Base-by-base conservation (phyloP, 2,329 filamentous ascomycete genomes). In the Dactylellina haptotyla region DNA sequence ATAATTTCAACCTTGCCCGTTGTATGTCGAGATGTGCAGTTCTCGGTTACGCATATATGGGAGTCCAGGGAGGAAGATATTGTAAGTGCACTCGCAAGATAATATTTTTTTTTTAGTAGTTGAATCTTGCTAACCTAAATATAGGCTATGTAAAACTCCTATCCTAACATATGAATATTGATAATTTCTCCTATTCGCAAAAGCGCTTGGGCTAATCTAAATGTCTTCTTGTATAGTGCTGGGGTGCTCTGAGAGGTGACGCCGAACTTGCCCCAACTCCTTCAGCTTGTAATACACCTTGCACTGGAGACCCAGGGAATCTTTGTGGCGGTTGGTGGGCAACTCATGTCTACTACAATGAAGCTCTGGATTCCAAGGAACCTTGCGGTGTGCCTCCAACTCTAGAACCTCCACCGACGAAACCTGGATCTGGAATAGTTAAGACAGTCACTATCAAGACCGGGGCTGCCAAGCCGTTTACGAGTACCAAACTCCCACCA, bases 171-270 rank as follows among this genome's bases (percentile, higher is more conserved):
- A 6, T 6, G 32, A 6, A 34, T 6, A 6, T 34, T 34, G 6
- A 34, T 34, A 34, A 6, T 39, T n/a, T n/a, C n/a, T n/a, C n/a
- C n/a, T n/a, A n/a, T n/a, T n/a, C n/a, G n/a, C n/a, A n/a, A n/a
- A n/a, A n/a, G n/a, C n/a, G n/a, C n/a, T n/a, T n/a, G n/a, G n/a
- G n/a, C n/a, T n/a, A n/a, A n/a, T n/a, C n/a, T n/a, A n/a, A n/a
- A n/a, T 37, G 30, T 23, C 20, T 57, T 41, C 32, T 23, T 57
- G 12, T 45, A n/a, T 58, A 58, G 54, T 58, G 54, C 39, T 34
- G 54, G 18, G 54, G 54, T 32, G 25, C 54, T 2, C 14, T 58
- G 54, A 43, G 54, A 58, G 25, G 43, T 6, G 23, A 46, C 25
- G 23, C 54, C 2, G 25, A 23, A 23, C 1, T 58, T 1, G 39